Evolutionary conservation across 2,329 filamentous ascomycete species (phyloP).

Genomic region (Microcyclospora pomicola): DNA sequence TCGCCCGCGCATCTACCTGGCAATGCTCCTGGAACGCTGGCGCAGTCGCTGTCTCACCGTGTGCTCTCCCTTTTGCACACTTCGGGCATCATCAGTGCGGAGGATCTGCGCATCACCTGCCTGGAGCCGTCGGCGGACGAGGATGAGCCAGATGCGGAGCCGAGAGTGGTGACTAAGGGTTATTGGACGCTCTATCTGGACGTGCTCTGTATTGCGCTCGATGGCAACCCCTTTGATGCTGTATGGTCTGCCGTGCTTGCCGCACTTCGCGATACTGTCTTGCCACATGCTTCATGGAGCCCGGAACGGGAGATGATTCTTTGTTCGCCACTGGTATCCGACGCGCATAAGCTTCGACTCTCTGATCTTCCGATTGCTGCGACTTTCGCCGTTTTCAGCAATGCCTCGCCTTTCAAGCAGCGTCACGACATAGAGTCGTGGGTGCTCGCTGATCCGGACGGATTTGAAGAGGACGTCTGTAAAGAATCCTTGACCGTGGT

Average conservation of each 20-base stretch:
- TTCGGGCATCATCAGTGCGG: conserved; percentile 50
- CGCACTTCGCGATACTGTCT: conserved; percentile 60
- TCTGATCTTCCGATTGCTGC: conserved; percentile 58
- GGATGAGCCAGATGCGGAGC: conserved; percentile 27
- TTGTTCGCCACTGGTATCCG: conserved; percentile 49
- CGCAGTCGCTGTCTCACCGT: conserved; percentile 73
- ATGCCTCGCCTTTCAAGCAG: conserved; percentile 36
- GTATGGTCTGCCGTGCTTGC: conserved; percentile 76
- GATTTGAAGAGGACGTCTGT: conserved; percentile 75
- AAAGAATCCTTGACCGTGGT: conserved; percentile 72
- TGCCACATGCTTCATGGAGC: conserved; percentile 76
- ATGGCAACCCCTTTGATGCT: conserved; percentile 83
- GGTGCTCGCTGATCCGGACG: conserved; percentile 79
- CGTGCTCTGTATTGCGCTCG: conserved; percentile 83
- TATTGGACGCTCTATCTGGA: conserved; percentile 96
- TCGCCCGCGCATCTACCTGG: conserved; percentile 76
- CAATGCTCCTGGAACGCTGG: conserved; percentile 62
- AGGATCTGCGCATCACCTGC: conserved; percentile 56
- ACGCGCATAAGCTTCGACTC: conserved; percentile 45
- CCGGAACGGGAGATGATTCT: conserved; percentile 64
- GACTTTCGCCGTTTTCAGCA: conserved; percentile 66
- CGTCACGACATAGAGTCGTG: conserved; percentile 35
- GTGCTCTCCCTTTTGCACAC: conserved; percentile 64
- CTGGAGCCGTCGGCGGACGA: conserved; percentile 33
- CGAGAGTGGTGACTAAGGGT: conserved; percentile 49